phyloP scores from a whole-genome alignment of 768 basidiomycete species.

The Tylopilus balloui region DNA sequence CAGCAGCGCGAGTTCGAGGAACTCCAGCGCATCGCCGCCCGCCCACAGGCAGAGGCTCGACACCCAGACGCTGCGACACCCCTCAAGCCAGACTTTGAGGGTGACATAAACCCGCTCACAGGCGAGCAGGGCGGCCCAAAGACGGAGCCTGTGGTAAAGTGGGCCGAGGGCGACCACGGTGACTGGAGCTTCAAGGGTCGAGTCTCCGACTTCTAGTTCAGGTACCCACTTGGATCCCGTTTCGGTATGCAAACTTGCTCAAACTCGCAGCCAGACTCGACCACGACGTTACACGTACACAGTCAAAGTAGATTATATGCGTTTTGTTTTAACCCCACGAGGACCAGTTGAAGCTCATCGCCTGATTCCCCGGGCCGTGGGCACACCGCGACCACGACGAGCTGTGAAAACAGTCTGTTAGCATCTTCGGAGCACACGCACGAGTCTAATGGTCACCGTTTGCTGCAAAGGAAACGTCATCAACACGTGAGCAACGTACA shows the following conservation, averaged over 20 bases:
- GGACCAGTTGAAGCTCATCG: slow-evolving; percentile 43
- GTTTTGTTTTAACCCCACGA: slow-evolving; percentile 3
- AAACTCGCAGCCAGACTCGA: neutral
- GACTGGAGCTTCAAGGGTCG: slow-evolving; percentile 93
- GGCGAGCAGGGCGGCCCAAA: slow-evolving; percentile 89
- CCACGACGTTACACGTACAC: slow-evolving; percentile 16
- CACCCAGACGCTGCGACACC: slow-evolving; percentile 60
- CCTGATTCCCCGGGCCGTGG: slow-evolving; percentile 73
- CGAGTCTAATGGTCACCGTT: slow-evolving; percentile 52
- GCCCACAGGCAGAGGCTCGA: slow-evolving; percentile 32
- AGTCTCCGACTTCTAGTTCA: slow-evolving; percentile 72
- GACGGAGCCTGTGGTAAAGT: slow-evolving; percentile 68
- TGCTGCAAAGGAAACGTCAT: slow-evolving; percentile 42
- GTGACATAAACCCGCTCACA: slow-evolving; percentile 74
- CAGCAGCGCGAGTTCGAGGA: slow-evolving; percentile 86
- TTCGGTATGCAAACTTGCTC: neutral
- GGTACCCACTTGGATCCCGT: neutral
- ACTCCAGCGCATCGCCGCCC: slow-evolving; percentile 55
- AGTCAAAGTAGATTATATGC: slow-evolving; percentile 10
- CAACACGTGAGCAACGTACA: slow-evolving; percentile 10
- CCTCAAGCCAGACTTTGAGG: slow-evolving; percentile 66
- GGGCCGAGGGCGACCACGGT: slow-evolving; percentile 49
- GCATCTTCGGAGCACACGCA: slow-evolving; percentile 9
- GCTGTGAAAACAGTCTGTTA: slow-evolving; percentile 41
- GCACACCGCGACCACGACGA: slow-evolving; percentile 83